Evolutionary conservation across 2,329 filamentous ascomycete genomes (phyloP).

Genomic region (Penicillium hordei): DNA sequence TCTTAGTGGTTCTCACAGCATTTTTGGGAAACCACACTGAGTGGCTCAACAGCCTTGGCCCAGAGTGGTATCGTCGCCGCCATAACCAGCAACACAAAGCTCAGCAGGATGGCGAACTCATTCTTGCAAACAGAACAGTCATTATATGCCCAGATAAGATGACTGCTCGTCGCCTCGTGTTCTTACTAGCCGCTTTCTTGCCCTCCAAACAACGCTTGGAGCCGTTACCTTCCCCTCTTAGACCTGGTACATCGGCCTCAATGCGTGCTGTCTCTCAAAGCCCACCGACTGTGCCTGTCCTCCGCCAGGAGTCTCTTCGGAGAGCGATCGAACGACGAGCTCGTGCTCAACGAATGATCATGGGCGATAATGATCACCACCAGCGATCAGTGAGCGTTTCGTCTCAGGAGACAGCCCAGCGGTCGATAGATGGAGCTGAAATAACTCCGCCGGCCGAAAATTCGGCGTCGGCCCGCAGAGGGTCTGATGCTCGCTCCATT

Average conservation of each 20-base stretch:
- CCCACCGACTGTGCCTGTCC: conserved; percentile 51
- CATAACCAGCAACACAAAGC: conserved; percentile 53
- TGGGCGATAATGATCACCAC: conserved; percentile 35
- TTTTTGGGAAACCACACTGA: conserved; percentile 62
- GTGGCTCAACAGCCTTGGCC: conserved; percentile 57
- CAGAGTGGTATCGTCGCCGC: conserved; percentile 55
- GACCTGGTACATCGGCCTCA: conserved; percentile 47
- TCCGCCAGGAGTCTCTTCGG: conserved; percentile 55
- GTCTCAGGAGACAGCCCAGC: conserved; percentile 44
- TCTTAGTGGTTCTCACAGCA: conserved; percentile 58
- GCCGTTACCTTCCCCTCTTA: conserved; percentile 38
- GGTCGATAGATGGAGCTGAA: conserved; percentile 37
- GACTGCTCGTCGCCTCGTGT: conserved; percentile 58
- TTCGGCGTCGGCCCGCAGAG: conserved; percentile 33
- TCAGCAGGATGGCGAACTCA: conserved; percentile 48
- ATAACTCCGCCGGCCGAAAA: conserved; percentile 21
- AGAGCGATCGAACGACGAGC: conserved; percentile 55
- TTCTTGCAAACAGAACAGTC: conserved; percentile 55
- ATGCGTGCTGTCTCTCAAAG: conserved; percentile 54
- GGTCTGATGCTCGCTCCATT: conserved; percentile 47
- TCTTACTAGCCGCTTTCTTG: conserved; percentile 58
- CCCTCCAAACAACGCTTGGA: conserved; percentile 49
- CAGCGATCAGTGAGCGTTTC: conserved; percentile 47
- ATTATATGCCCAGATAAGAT: conserved; percentile 60
- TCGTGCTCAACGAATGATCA: conserved; percentile 46